Evolutionary conservation across 306 rosid species (phyloP).

Genomic region (Prunus padus): DNA sequence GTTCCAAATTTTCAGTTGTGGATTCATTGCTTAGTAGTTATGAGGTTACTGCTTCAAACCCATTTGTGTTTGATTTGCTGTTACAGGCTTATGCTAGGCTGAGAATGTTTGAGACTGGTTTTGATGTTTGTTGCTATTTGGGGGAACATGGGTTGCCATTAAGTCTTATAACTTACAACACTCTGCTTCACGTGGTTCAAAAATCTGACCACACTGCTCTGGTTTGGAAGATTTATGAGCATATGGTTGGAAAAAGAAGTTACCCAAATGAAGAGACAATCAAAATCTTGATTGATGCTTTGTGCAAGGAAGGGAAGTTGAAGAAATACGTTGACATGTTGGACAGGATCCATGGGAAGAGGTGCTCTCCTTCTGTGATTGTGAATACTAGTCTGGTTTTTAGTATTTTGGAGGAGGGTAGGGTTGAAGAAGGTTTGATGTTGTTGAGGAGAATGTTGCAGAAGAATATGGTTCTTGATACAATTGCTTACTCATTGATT

Average conservation of each 20-base stretch:
- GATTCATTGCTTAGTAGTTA: slow-evolving; percentile 54
- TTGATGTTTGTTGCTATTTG: slow-evolving; percentile 46
- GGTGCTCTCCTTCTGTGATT: slow-evolving; percentile 56
- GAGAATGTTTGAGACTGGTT: slow-evolving; percentile 49
- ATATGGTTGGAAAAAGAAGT: slow-evolving; percentile 51
- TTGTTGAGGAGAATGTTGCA: slow-evolving; percentile 72
- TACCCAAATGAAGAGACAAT: slow-evolving; percentile 54
- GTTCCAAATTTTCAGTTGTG: slow-evolving; percentile 33
- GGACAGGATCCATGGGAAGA: slow-evolving; percentile 52
- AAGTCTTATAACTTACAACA: slow-evolving; percentile 56
- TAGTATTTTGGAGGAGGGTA: slow-evolving; percentile 49
- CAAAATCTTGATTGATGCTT: slow-evolving; percentile 51
- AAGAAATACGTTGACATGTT: slow-evolving; percentile 42
- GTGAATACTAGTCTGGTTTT: slow-evolving; percentile 55
- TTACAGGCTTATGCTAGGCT: slow-evolving; percentile 58
- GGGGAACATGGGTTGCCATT: slow-evolving; percentile 46
- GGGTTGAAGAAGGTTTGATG: slow-evolving; percentile 47
- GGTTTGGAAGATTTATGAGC: slow-evolving; percentile 75
- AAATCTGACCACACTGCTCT: slow-evolving; percentile 37
- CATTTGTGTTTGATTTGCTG: slow-evolving; percentile 61
- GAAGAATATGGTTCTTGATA: slow-evolving; percentile 62
- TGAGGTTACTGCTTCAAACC: slow-evolving; percentile 37
- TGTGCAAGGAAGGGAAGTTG: slow-evolving; percentile 80
- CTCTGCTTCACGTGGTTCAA: slow-evolving; percentile 54
- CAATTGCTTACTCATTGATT: slow-evolving; percentile 59